Percentiles rank a stretch among this genome's conserved stretches.
Conservation (phyloP, 257 asterid species). For the Henckelia pumila region DNA sequence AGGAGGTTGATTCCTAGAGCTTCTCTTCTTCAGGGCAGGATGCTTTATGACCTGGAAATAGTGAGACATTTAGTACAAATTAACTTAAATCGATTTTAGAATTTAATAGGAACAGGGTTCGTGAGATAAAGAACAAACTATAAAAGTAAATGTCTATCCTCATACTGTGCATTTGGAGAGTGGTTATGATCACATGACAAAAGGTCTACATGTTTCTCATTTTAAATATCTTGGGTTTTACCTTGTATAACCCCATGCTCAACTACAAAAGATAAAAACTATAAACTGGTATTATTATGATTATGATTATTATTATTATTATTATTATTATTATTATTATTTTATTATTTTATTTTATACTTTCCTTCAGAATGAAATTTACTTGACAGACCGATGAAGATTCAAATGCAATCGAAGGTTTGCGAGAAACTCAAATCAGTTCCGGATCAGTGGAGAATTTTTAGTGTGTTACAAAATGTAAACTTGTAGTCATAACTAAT, state of each 20-base stretch:
- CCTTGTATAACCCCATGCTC: background rate
- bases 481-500: background rate
- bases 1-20: conserved; percentile 72
- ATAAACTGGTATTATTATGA: too few relatives aligned
- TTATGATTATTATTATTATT: too few relatives aligned
- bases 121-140: background rate
- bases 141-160: background rate
- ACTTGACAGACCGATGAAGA: background rate
- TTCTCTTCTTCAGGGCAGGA: conserved; percentile 54
- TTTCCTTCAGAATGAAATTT: background rate
- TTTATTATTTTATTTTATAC: too few relatives aligned
- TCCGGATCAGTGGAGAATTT: conserved; percentile 1
- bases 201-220: background rate
- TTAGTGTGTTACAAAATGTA: background rate
- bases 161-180: background rate
- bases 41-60: conserved; percentile 68
- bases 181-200: background rate
- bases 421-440: conserved; percentile 1
- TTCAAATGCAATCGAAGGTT: conserved; percentile 3
- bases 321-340: too few relatives aligned
- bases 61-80: conserved; percentile 9
- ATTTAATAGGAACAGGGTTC: conserved; percentile 1
- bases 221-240: background rate
- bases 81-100: background rate
- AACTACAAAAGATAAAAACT: background rate